phyloP scores from a whole-genome alignment of 345 rosid species.

The Psidium guajava region DNA sequence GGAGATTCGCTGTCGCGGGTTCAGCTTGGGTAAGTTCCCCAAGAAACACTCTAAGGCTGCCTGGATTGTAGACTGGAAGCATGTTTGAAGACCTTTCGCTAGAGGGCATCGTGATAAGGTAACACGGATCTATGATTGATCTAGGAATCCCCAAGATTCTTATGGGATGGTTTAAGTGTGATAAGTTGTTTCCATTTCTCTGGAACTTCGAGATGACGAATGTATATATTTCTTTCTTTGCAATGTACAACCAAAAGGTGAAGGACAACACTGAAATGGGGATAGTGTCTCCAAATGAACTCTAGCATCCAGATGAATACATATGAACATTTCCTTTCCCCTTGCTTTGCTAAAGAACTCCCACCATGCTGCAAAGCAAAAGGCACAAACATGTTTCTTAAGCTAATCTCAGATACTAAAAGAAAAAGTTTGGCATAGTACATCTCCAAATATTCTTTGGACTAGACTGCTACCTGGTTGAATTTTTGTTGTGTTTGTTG shows the following conservation, averaged over 20 bases:
- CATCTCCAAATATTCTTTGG: neutral
- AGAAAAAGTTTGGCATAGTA: neutral
- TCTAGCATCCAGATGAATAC: neutral
- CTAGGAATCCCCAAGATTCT: neutral
- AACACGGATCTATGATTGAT: neutral
- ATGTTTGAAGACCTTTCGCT: neutral
- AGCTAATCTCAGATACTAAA: neutral
- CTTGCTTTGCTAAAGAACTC: neutral
- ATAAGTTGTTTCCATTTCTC: neutral
- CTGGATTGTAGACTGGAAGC: slow-evolving; percentile 3
- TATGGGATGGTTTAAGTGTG: neutral
- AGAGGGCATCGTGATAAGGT: neutral
- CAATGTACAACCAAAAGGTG: neutral
- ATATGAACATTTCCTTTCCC: neutral
- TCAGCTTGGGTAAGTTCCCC: slow-evolving; percentile 93
- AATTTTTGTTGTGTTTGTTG: neutral
- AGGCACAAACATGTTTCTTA: neutral
- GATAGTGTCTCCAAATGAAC: neutral
- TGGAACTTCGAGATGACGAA: neutral
- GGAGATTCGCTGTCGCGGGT: slow-evolving; percentile 91
- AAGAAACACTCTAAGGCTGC: slow-evolving; percentile 58
- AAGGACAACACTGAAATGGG: neutral
- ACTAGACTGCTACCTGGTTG: neutral
- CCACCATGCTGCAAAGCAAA: neutral
- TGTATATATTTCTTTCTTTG: neutral